Conservation (phyloP, 2,329 filamentous ascomycete species). For the Sclerotinia spermophila region DNA sequence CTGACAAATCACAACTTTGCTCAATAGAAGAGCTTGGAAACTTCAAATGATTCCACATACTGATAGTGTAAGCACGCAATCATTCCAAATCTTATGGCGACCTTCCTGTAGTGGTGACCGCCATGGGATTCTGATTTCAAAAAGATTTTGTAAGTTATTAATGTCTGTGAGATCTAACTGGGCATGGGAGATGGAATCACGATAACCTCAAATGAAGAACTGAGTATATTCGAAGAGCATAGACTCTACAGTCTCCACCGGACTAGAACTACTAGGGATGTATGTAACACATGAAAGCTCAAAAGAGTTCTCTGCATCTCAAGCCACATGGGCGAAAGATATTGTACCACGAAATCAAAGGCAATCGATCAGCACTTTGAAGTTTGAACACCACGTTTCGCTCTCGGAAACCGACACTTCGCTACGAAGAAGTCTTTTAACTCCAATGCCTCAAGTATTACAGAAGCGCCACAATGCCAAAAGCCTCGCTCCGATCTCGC, state of each 20-base stretch:
- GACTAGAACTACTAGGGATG: neutral
- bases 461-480: neutral
- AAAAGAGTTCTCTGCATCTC: neutral
- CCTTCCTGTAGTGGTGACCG: conserved; percentile 5
- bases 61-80: neutral
- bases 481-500: conserved; percentile 7
- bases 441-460: conserved; percentile 2
- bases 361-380: neutral
- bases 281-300: too few species aligned
- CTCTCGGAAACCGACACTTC: neutral
- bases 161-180: neutral
- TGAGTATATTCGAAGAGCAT: too few species aligned
- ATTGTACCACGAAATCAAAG: neutral
- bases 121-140: neutral
- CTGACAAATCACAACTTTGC: conserved; percentile 7
- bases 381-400: neutral
- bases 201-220: neutral
- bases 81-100: neutral
- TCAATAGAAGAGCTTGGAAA: conserved; percentile 1
- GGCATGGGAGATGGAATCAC: neutral
- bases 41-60: neutral
- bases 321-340: neutral
- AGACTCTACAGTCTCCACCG: neutral
- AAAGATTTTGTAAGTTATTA: neutral
- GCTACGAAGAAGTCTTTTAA: neutral